Conservation (phyloP, 148 eudicot genomes). For the Diospyros kaki region DNA sequence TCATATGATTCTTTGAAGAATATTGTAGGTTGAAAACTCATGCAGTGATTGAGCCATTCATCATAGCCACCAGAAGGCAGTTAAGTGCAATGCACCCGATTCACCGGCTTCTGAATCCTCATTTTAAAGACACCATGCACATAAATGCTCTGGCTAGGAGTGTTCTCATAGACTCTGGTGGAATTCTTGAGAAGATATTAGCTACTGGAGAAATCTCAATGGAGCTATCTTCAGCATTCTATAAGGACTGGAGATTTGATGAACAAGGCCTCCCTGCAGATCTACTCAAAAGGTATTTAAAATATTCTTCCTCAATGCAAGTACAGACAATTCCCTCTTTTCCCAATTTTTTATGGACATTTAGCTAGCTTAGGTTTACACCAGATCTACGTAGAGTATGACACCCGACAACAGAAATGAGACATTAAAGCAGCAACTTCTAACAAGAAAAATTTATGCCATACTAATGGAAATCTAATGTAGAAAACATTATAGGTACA, state of each 20-base stretch:
- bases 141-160: slow-evolving; percentile 29
- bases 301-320: background rate
- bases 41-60: slow-evolving; percentile 34
- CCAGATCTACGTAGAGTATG: background rate
- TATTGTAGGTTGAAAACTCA: slow-evolving; percentile 31
- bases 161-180: slow-evolving; percentile 25
- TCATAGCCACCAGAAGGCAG: slow-evolving; percentile 30
- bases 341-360: too few species aligned
- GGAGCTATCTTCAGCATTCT: slow-evolving; percentile 27
- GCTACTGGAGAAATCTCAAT: slow-evolving; percentile 20
- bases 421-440: too few species aligned
- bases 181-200: slow-evolving; percentile 28
- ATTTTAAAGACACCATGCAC: slow-evolving; percentile 32
- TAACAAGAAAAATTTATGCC: too few species aligned
- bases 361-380: background rate
- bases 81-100: slow-evolving; percentile 34
- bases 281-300: slow-evolving; percentile 16
- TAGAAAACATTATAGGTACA: too few species aligned
- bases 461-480: too few species aligned
- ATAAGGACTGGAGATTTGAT: slow-evolving; percentile 32
- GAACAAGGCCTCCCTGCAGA: slow-evolving; percentile 34
- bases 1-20: too few species aligned
- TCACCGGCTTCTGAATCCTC: slow-evolving; percentile 27
- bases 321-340: background rate
- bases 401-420: too few species aligned